Percentiles rank a stretch among this genome's conserved stretches.
phyloP scores from a whole-genome alignment of 2,329 filamentous ascomycete genomes.

The Lithohypha guttulata region DNA sequence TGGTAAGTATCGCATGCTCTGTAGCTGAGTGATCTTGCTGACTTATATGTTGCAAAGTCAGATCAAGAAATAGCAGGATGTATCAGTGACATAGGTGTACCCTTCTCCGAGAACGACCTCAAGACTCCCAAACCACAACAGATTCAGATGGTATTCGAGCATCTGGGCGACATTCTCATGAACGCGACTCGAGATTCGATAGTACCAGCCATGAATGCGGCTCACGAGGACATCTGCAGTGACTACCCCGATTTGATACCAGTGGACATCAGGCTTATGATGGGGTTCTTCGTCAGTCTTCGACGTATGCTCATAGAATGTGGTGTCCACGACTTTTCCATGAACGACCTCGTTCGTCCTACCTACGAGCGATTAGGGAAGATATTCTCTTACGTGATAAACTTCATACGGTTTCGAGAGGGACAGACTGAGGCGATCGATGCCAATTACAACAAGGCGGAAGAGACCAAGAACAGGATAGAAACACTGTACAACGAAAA shows the following conservation, averaged over 20 bases:
- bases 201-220: constrained; percentile 88
- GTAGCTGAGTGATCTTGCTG: constrained; percentile 11
- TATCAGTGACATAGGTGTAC: constrained; percentile 92
- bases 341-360: constrained; percentile 82
- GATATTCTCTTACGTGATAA: constrained; percentile 96
- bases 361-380: constrained; percentile 83
- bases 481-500: constrained; percentile 78
- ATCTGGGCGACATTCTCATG: constrained; percentile 88
- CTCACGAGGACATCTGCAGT: constrained; percentile 71
- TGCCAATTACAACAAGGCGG: constrained; percentile 83
- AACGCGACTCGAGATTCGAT: constrained; percentile 89
- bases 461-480: constrained; percentile 76
- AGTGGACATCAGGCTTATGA: constrained; percentile 78
- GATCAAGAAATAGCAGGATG: constrained; percentile 83
- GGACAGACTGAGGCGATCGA: constrained; percentile 83
- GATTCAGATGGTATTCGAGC: constrained; percentile 96
- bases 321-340: constrained; percentile 85
- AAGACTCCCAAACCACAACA: constrained; percentile 89
- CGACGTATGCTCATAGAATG: constrained; percentile 71
- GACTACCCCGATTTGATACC: constrained; percentile 76
- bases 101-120: constrained; percentile 74
- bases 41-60: constrained; percentile 42
- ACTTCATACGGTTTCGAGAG: constrained; percentile 95
- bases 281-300: constrained; percentile 88
- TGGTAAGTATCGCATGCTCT: constrained; percentile 31